Base-by-base conservation (phyloP, 768 basidiomycete species). In the Tulasnella sp. region DNA sequence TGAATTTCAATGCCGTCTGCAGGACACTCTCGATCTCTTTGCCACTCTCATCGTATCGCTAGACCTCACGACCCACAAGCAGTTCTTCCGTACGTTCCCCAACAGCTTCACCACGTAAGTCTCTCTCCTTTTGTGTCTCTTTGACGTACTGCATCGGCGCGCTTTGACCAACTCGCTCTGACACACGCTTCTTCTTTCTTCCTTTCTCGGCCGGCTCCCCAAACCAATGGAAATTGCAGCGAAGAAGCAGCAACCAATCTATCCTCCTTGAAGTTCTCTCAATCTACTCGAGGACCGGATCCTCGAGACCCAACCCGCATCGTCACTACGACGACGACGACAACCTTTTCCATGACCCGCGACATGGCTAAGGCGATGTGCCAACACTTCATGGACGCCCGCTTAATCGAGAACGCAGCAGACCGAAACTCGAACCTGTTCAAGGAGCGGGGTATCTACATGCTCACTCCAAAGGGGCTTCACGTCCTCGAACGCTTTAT, bases 311-410 rank as follows among this genome's bases (percentile, higher is more conserved):
- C 96, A 81, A 91, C 93, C 83, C 92, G 97, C 82, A 94, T 99
- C 84, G 93, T 99, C 82, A 99, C 97, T 81, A 99, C 97, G 0
- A 99, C 97, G 0, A 99, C 97, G 7, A 99, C 97, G 6, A 99
- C 97, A 58, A 99, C 97, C 40, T 99, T 99, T 86, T 95, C 95
- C 78, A 99, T 99, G 97, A 94, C 95, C 79, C 92, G 97, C 80
- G 97, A 99, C 67, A 99, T 99, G 93, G 97, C 97, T 79, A 99
- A 98, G 85, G 95, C 94, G 40, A 99, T 99, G 91, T 93, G 94
- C 85, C 97, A 99, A 84, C 96, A 99, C 82, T 99, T 99, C 82
- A 97, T 99, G 94, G 97, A 99, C 80, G 96, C 97, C 76, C 93
- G 96, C 79, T 87, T 99, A 78, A 96, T 99, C 79, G 96, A 98